Base-by-base conservation (phyloP, 164 flowering plant species). In the Protea cynaroides region DNA sequence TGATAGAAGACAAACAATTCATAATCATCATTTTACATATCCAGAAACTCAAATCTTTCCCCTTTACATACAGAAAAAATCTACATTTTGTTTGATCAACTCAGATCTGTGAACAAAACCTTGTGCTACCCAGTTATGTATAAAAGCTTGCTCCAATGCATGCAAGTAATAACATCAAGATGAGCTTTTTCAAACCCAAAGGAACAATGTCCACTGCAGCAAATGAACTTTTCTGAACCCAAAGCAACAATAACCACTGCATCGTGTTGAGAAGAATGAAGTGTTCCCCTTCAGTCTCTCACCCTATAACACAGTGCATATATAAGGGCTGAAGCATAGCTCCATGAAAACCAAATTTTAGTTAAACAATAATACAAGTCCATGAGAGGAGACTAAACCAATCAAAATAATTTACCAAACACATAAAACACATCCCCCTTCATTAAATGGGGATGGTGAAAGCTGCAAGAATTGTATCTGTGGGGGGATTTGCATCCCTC, bases 221-320 rank as follows among this genome's bases (percentile, higher is more conserved):
- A 47, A 50, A 43, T 46, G 69, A 58, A 52, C 46, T 61, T 61
- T 67, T 66, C 36, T 23, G 24, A 66, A 54, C 56, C 58, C 47
- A 3, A 8, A 2, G 22, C 18, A 58, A 58, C 19, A 47, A 38
- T 50, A 19, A 15, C 15, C 53, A 63, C 23, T 43, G 25, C 25
- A 21, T 40, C 38, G 37, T 55, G 61, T 24, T 25, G 38, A 18
- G 52, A 36, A 49, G 24, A 23, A 49, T 37, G 55, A 34, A 25
- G 29, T 56, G 61, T 53, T 55, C 63, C 40, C 9, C 64, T 63
- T 77, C 78, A 77, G 63, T 70, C 64, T 65, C 71, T 62, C 63
- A 73, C 76, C 69, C 81, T 81, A 55, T 46, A 21, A 59, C 49
- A 40, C 4, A 65, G 61, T 29, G 63, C 11, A 57, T 8, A 43